phyloP scores from a whole-genome alignment of 2,329 filamentous ascomycete species.

The Bisporella sp. region DNA sequence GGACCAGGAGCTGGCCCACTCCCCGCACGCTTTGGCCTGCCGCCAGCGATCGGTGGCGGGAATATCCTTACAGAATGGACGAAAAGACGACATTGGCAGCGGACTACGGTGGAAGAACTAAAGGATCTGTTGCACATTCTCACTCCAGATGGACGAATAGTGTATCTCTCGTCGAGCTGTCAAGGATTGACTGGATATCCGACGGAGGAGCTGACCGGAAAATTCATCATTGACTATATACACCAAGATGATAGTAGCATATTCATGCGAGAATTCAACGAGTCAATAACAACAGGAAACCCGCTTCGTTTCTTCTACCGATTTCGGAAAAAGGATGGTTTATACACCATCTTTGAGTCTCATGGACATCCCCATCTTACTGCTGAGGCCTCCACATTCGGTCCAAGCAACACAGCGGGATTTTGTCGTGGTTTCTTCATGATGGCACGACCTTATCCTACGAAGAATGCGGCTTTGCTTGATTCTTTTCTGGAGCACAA shows the following conservation, averaged over 20 bases:
- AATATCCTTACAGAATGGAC: slow-evolving; percentile 60
- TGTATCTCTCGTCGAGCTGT: slow-evolving; percentile 79
- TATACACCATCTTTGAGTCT: slow-evolving; percentile 79
- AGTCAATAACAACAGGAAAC: slow-evolving; percentile 77
- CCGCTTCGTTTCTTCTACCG: slow-evolving; percentile 80
- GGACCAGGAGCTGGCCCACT: slow-evolving; percentile 25
- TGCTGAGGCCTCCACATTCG: slow-evolving; percentile 55
- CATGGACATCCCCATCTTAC: slow-evolving; percentile 87
- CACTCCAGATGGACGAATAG: slow-evolving; percentile 74
- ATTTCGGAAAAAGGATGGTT: slow-evolving; percentile 66
- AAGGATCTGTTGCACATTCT: slow-evolving; percentile 85
- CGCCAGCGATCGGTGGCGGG: slow-evolving; percentile 23
- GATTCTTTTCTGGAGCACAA: slow-evolving; percentile 96
- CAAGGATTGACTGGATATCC: slow-evolving; percentile 69
- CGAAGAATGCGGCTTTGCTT: slow-evolving; percentile 74
- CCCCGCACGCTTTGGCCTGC: slow-evolving; percentile 23
- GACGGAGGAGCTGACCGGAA: slow-evolving; percentile 62
- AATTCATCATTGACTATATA: slow-evolving; percentile 73
- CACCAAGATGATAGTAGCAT: slow-evolving; percentile 79
- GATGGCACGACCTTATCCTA: slow-evolving; percentile 85
- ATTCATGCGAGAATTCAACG: slow-evolving; percentile 82
- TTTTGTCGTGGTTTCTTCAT: slow-evolving; percentile 90
- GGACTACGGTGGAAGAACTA: slow-evolving; percentile 82
- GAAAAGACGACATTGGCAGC: slow-evolving; percentile 72
- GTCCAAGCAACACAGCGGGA: slow-evolving; percentile 55